phyloP scores from a whole-genome alignment of 306 rosid species.

The Herpetospermum pedunculosum region DNA sequence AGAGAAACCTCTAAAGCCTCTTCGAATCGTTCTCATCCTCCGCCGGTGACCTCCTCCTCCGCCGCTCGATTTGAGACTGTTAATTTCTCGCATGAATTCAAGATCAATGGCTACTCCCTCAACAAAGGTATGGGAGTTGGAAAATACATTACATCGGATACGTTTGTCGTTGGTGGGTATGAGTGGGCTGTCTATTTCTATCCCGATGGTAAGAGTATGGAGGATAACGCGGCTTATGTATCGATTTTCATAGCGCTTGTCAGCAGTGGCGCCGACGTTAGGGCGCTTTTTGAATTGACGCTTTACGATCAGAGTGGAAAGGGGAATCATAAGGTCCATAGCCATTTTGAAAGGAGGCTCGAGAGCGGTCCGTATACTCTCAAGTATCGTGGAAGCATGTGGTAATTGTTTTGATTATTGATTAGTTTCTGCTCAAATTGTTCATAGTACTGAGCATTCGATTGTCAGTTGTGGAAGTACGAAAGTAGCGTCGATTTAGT shows the following conservation, averaged over 20 bases:
- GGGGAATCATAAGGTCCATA: slow-evolving; percentile 48
- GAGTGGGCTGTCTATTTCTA: slow-evolving; percentile 56
- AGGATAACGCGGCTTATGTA: slow-evolving; percentile 39
- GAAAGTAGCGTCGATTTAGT: not conserved
- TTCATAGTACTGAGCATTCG: not conserved
- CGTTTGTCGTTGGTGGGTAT: slow-evolving; percentile 44
- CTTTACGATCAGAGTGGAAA: slow-evolving; percentile 47
- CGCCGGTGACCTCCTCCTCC: slow-evolving; percentile 22
- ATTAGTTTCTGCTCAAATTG: not conserved
- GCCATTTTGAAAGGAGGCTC: slow-evolving; percentile 43
- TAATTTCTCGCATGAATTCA: slow-evolving; percentile 39
- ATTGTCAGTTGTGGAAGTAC: not conserved
- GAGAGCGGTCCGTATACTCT: slow-evolving; percentile 54
- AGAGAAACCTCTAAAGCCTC: slow-evolving; percentile 21
- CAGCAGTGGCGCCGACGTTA: slow-evolving; percentile 45
- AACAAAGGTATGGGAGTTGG: slow-evolving; percentile 50
- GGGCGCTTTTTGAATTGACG: slow-evolving; percentile 50
- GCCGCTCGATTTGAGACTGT: slow-evolving; percentile 40
- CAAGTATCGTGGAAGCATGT: slow-evolving; percentile 59
- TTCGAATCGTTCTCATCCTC: slow-evolving; percentile 3
- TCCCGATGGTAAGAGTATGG: slow-evolving; percentile 51
- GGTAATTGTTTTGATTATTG: slow-evolving; percentile 22
- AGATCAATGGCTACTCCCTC: slow-evolving; percentile 41
- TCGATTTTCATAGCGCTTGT: slow-evolving; percentile 52
- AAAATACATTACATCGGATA: slow-evolving; percentile 41